Base-by-base conservation (phyloP, 805 yeast genomes). In the Wickerhamiella spandovensis region DNA sequence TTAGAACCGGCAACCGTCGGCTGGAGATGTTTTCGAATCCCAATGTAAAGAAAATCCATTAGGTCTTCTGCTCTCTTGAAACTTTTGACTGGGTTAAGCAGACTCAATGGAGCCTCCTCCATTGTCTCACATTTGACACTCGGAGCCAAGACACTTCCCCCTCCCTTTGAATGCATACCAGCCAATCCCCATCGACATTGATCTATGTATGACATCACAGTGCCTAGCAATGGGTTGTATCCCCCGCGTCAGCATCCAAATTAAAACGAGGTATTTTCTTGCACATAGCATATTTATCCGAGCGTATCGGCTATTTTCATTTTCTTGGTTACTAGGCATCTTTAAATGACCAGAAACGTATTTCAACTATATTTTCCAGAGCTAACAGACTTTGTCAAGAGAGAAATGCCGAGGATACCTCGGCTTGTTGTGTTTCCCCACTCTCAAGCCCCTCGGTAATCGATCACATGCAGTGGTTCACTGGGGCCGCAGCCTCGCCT, bases 1-100 rank as follows among this genome's bases (percentile, higher is more conserved):
- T 89, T 41, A 71, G 97, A 52, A 73, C 75, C 2, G 97, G 97
- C 3, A 72, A 75, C 54, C 78, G 81, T 60, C 72, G 83, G 59
- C 71, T 75, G 47, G 94, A 87, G 54, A 76, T 81, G 77, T 84
- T 80, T 57, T 76, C 82, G 56, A 75, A 78, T 54, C 79, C 84
- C 1, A 79, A 75, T 48, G 79, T 89, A 32, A 82, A 81, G 54
- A 84, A 86, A 58, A 81, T 86, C 32, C 50, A 44, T 38, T 56
- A 38, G 25, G 73, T 25, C 42, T 13, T 9, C 42, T 13, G n/a
- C 9, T 38, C 18, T 15, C 8, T 13, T 20, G 23, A 17, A 13
- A 41, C 24, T 20, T 13, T n/a, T 17, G 20, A 41, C 17, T n/a
- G 6, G 22, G n/a, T n/a, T n/a, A n/a, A n/a, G n/a, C n/a, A n/a